These are phyloP conservation scores for Rhododendron vialii DNA, from an alignment of 148 eudicot genomes.

Conservation along the genomic window DNA sequence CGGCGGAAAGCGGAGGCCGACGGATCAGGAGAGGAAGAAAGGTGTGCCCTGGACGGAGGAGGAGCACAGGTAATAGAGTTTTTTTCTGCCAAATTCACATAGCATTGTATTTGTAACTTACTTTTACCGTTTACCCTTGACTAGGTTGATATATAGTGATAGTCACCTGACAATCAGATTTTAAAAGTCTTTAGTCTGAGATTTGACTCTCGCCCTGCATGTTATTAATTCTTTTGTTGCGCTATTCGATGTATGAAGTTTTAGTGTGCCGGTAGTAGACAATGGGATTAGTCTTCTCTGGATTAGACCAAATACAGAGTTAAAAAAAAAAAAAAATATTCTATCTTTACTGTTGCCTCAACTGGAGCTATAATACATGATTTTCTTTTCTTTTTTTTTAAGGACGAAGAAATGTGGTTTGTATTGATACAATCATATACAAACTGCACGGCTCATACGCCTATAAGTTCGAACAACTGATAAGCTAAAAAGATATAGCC, in stretches of 20 bases:
- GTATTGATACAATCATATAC: not conserved
- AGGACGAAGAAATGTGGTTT: not conserved
- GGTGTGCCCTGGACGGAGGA: constrained; percentile 63
- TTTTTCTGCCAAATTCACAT: not conserved
- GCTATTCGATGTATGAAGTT: not conserved
- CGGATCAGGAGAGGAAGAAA: constrained; percentile 51
- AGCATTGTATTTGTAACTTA: not conserved
- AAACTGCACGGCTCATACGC: not conserved
- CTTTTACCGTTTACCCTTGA: not conserved
- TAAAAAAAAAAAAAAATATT: too few relatives aligned
- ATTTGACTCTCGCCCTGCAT: not conserved
- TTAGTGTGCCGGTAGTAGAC: not conserved
- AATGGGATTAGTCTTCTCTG: not conserved
- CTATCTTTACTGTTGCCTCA: not conserved
- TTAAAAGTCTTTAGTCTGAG: too few relatives aligned
- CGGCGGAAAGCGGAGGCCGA: constrained; percentile 27
- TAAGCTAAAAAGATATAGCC: not conserved
- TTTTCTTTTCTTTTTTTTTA: not conserved
- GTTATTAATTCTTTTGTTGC: not conserved
- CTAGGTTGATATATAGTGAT: too few relatives aligned
- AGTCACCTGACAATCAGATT: not conserved
- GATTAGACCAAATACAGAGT: not conserved
- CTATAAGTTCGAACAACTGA: too few relatives aligned
- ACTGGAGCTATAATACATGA: not conserved
- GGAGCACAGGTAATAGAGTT: constrained; percentile 34